Percentiles rank a stretch among this genome's conserved stretches.
Conservation (phyloP, 257 asterid genomes). For the Henckelia pumila region DNA sequence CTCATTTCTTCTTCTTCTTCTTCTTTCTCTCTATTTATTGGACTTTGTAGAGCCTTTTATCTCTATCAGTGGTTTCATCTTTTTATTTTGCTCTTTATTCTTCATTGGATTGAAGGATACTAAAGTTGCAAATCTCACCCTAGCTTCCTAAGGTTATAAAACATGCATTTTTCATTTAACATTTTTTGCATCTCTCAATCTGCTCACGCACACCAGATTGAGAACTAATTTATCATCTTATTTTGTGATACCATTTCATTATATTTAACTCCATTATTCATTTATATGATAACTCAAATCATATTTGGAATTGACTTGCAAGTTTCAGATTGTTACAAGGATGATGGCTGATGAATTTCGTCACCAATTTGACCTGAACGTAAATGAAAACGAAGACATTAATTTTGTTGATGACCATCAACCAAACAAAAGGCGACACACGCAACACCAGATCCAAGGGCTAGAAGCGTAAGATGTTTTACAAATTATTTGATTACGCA, state of each 20-base stretch:
- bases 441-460: not conserved
- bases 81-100: not conserved
- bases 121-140: not conserved
- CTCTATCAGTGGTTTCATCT: not conserved
- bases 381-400: not conserved
- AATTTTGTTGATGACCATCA: not conserved
- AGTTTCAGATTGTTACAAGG: not conserved
- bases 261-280: too few relatives aligned
- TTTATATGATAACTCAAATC: not conserved
- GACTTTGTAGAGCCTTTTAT: not conserved
- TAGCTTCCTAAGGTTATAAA: not conserved
- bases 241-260: too few relatives aligned
- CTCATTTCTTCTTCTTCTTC: not conserved
- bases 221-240: too few relatives aligned
- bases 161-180: not conserved
- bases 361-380: not conserved
- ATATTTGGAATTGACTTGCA: not conserved
- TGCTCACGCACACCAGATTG: not conserved
- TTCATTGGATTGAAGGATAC: not conserved
- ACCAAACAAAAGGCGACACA: not conserved
- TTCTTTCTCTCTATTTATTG: not conserved
- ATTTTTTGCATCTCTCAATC: not conserved
- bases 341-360: not conserved
- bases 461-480: not conserved
- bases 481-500: not conserved